Percentiles rank a stretch among this genome's conserved stretches.
These are phyloP conservation scores for Phytophthora tentaculata DNA, from an alignment of 352 stramenopile genomes.

Conservation along the genomic window DNA sequence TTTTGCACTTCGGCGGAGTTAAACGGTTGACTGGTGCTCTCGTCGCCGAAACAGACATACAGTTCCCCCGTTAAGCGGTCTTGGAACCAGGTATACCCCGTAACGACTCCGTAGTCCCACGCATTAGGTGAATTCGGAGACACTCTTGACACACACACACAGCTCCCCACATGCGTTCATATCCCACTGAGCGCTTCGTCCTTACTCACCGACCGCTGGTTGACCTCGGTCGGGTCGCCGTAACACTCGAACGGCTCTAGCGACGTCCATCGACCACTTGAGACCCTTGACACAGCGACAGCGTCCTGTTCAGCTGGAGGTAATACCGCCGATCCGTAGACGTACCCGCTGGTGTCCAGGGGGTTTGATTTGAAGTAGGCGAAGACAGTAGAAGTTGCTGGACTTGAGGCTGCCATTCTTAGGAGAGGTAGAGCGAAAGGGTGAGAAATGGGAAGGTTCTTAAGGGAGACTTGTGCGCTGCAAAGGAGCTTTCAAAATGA, in stretches of 20 bases:
- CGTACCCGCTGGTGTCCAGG: conserved; percentile 3
- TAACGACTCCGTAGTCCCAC: conserved; percentile 19
- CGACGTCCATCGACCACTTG: conserved; percentile 3
- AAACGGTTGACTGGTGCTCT: neutral
- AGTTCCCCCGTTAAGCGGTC: neutral
- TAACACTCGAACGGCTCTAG: conserved; percentile 1
- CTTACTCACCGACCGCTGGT: conserved; percentile 3
- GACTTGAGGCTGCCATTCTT: no score
- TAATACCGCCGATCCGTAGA: conserved; percentile 10
- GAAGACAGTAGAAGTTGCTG: neutral
- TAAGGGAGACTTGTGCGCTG: neutral
- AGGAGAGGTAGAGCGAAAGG: no score
- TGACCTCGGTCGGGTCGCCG: neutral
- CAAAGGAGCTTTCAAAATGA: neutral
- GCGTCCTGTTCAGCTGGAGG: neutral
- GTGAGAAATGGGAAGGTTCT: no score
- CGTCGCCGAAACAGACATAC: neutral
- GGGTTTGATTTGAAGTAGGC: conserved; percentile 12
- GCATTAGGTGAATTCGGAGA: neutral
- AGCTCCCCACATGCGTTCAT: conserved; percentile 18
- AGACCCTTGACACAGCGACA: neutral
- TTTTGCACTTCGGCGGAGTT: neutral
- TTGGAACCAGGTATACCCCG: conserved; percentile 15
- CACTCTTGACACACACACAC: conserved; percentile 4
- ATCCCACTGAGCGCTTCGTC: conserved; percentile 17